Base-by-base conservation (phyloP, 192 early-diverging fungal species). In the Coemansia sp. region DNA sequence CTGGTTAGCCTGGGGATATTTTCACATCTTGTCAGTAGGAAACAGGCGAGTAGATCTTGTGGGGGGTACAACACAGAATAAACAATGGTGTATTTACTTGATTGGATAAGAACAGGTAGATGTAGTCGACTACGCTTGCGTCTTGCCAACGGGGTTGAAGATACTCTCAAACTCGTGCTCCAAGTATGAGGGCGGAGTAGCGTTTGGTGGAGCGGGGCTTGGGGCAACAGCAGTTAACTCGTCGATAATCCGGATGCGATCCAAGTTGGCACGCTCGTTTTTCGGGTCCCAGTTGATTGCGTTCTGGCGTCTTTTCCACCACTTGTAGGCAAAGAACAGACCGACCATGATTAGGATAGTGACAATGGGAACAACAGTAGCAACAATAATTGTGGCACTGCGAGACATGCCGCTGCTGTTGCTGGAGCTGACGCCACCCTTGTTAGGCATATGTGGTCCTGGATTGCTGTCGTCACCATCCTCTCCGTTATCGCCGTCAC, bases 261-360 rank as follows among this genome's bases (percentile, higher is more conserved):
- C 67, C n/a, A 79, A 58, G 31, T 74, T 67, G 31, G 61, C 66
- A 4, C 26, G 35, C 55, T 80, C 77, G 57, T 48, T 74, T 66
- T 80, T 74, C 5, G 77, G 77, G 34, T 80, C 77, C 77, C 77
- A 80, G 34, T 35, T 69, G 43, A 40, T 64, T 0, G 58, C 34
- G 38, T 71, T 74, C 38, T 45, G 65, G 53, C 72, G 67, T 40
- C 63, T 64, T 24, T 53, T 56, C 69, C 69, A 74, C 77, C 77
- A 80, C 50, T 62, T 63, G 72, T 74, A 67, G 28, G 42, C 33
- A 63, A 74, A 80, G 77, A 71, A 80, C 62, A 80, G 34, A 8
- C 53, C 65, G 0, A 71, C 37, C 14, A 80, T 51, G 50, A 80
- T 71, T 4, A 60, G 16, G 31, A 80, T 74, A 14, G 72, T 71